Evolutionary conservation across 352 stramenopile genomes (phyloP).

Genomic region (Globisporangium acanthophoron): DNA sequence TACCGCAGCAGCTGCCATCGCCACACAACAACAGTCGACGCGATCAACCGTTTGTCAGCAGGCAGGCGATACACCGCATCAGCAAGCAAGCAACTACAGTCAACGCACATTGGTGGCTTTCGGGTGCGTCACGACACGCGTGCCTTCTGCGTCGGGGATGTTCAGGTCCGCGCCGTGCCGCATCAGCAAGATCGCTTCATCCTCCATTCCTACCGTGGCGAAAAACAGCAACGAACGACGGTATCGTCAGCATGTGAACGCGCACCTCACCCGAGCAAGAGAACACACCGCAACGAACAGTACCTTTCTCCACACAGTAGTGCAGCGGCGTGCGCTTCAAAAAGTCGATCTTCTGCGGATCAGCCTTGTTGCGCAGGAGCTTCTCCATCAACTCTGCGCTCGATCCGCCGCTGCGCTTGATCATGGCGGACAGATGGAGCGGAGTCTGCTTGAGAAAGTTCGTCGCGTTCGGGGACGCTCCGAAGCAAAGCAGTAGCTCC

Average conservation of each 20-base stretch:
- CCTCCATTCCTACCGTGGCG: slow-evolving; percentile 39
- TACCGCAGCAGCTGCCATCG: slow-evolving; percentile 37
- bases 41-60: not conserved
- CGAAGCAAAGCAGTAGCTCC: slow-evolving; percentile 66
- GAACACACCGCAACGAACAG: not conserved
- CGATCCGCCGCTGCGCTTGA: slow-evolving; percentile 39
- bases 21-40: not conserved
- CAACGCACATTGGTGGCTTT: slow-evolving; percentile 59
- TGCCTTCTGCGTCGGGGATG: slow-evolving; percentile 46
- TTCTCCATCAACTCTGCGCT: slow-evolving; percentile 53
- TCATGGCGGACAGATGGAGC: slow-evolving; percentile 68
- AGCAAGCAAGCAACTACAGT: not conserved
- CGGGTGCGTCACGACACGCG: slow-evolving; percentile 46
- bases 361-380: slow-evolving; percentile 48
- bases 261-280: not conserved
- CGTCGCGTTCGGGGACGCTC: slow-evolving; percentile 45
- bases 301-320: slow-evolving; percentile 75
- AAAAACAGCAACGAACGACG: not conserved
- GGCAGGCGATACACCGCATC: not conserved
- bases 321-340: slow-evolving; percentile 73
- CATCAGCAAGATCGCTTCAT: slow-evolving; percentile 54
- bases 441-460: slow-evolving; percentile 76
- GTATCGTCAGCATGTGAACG: slow-evolving; percentile 2
- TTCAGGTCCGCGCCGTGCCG: slow-evolving; percentile 69
- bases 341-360: slow-evolving; percentile 51